Evolutionary conservation across 345 rosid genomes (phyloP).

Genomic region (Eucalyptus polyanthemos): DNA sequence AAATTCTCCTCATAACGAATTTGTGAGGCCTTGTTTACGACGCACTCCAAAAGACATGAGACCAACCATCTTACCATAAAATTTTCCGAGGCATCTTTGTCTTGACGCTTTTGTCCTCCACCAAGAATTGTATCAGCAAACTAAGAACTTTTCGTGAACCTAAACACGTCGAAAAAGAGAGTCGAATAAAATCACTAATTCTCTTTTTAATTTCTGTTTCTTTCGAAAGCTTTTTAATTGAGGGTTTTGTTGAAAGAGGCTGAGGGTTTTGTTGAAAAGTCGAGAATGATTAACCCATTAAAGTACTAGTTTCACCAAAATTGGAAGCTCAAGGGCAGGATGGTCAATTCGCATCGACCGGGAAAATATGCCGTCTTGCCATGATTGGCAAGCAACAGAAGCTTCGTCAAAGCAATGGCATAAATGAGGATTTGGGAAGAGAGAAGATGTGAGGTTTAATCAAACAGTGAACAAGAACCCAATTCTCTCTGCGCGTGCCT

Average conservation of each 20-base stretch:
- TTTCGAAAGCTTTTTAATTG: not conserved
- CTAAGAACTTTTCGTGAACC: too few relatives aligned
- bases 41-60: conserved; percentile 12
- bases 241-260: not conserved
- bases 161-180: not conserved
- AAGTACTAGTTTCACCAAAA: not conserved
- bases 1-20: not conserved
- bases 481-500: not conserved
- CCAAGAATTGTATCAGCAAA: not conserved
- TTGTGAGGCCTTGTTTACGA: not conserved
- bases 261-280: not conserved
- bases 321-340: not conserved
- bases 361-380: not conserved
- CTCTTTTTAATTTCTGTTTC: not conserved
- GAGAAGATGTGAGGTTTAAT: not conserved
- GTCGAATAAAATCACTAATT: not conserved
- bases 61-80: conserved; percentile 9
- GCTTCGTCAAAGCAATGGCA: not conserved
- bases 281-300: not conserved
- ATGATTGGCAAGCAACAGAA: not conserved
- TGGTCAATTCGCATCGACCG: not conserved
- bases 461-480: conserved; percentile 11
- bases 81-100: not conserved
- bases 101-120: not conserved
- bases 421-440: not conserved